Conservation (phyloP, 1,139 yeast species). For the Lodderomyces oxycetoniae region DNA sequence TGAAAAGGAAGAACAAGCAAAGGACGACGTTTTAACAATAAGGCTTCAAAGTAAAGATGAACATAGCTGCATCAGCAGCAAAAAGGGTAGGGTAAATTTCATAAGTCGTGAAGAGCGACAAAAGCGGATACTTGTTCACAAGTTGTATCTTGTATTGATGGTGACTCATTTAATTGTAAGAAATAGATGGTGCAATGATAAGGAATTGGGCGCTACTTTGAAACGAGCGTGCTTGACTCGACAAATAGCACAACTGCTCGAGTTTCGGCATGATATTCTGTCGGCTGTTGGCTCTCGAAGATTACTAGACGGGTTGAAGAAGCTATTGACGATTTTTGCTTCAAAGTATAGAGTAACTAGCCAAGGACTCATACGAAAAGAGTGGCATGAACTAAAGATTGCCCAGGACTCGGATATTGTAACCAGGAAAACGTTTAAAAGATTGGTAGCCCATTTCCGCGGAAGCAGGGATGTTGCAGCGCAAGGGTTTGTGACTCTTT, state of each 20-base stretch:
- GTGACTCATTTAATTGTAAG: conserved; percentile 61
- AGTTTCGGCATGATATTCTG: conserved; percentile 21
- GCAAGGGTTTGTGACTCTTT: conserved; percentile 78
- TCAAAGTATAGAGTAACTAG: conserved; percentile 49
- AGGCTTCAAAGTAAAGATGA: conserved; percentile 6
- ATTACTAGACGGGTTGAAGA: conserved; percentile 69
- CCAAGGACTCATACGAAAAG: conserved; percentile 43
- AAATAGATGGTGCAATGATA: conserved; percentile 71
- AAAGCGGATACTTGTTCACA: conserved; percentile 41
- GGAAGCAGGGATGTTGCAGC: conserved; percentile 83
- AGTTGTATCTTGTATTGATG: conserved; percentile 52
- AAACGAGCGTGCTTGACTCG: conserved; percentile 24
- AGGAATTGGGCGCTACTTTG: conserved; percentile 33
- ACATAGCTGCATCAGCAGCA: no score
- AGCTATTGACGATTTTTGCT: conserved; percentile 60
- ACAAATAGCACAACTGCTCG: conserved; percentile 42
- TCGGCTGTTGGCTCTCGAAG: conserved; percentile 54
- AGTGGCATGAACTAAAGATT: conserved; percentile 53
- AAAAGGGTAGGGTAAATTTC: conserved; percentile 14
- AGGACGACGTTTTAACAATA: conserved; percentile 10
- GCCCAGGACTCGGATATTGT: conserved; percentile 27
- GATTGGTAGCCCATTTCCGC: conserved; percentile 36
- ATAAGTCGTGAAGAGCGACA: conserved; percentile 12
- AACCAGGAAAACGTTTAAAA: conserved; percentile 35
- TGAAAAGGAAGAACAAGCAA: no score